Evolutionary conservation across 1,284 basidiomycete species (phyloP).

Genomic region (Cutaneotrichosporon mucoides): DNA sequence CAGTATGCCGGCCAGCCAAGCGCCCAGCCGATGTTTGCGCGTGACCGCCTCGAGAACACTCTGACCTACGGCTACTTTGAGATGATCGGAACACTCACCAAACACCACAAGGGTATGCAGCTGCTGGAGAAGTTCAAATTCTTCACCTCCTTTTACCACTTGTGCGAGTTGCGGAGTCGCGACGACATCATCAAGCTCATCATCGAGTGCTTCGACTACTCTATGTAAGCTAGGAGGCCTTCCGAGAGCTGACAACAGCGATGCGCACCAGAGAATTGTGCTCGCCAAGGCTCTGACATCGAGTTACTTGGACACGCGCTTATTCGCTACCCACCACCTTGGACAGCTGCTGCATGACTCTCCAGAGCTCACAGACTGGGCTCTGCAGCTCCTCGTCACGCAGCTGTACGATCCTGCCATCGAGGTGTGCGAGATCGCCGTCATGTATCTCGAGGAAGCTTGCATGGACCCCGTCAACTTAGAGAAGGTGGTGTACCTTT

Average conservation of each 20-base stretch:
- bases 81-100: constrained; percentile 88
- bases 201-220: constrained; percentile 87
- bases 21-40: constrained; percentile 73
- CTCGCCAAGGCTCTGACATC: constrained; percentile 91
- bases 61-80: constrained; percentile 91
- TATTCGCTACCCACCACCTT: constrained; percentile 83
- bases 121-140: constrained; percentile 86
- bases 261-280: constrained; percentile 86
- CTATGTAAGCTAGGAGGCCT: constrained; percentile 55
- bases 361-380: constrained; percentile 69
- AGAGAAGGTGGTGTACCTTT: constrained; percentile 87
- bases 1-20: constrained; percentile 55
- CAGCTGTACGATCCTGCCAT: constrained; percentile 90
- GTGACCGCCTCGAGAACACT: constrained; percentile 73
- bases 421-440: constrained; percentile 85
- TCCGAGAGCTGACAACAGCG: constrained; percentile 53
- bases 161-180: constrained; percentile 82
- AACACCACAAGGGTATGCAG: constrained; percentile 82
- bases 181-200: constrained; percentile 89
- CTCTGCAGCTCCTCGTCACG: constrained; percentile 81
- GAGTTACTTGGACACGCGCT: constrained; percentile 78
- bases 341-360: constrained; percentile 58
- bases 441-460: constrained; percentile 80
- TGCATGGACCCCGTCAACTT: constrained; percentile 79
- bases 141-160: constrained; percentile 90